Base-by-base conservation (phyloP, 2,329 filamentous ascomycete genomes). In the Trichophaea hybrida region DNA sequence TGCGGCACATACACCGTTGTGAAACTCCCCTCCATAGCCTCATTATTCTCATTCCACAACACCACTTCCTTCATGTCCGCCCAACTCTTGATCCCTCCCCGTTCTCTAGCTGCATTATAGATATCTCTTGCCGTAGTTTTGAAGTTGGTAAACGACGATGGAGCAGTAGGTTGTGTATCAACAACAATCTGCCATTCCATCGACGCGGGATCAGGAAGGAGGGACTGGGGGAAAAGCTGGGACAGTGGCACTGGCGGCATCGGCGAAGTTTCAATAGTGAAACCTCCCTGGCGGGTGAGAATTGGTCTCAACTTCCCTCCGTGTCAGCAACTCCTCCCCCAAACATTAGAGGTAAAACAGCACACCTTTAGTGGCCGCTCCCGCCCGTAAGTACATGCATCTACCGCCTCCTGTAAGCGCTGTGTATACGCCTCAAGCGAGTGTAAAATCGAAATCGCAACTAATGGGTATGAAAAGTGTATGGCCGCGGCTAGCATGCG, bases 1-100 rank as follows among this genome's bases (percentile, higher is more conserved):
- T 86, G 81, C 76, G 80, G 87, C 65, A 96, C 86, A 71, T 91
- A 96, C 0, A 86, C 81, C 0, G 85, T 94, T 0, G 86, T 90
- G 13, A 86, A 78, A 62, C 85, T 90, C 6, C 88, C 88, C 72
- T 97, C 91, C 79, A 94, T 94, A 38, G 96, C 73, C 53, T 83
- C 78, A 10, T 71, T 64, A 5, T 71, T 65, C 0, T 69, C 69
- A 68, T 86, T 88, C 64, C 86, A 77, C 1, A 96, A 72, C 17
- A 97, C 75, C 4, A 95, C 86, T 71, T 97, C 91, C 55, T 78
- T 77, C 44, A 73, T 71, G 40, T 80, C 77, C 0, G 73, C 52
- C 58, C 66, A 69, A 6, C 71, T 72, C 48, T 63, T 69, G 52
- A 91, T 80, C 0, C 74, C 74, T 1, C 78, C 80, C 12, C 86